These are phyloP conservation scores for Verticillium alfalfae DNA, from an alignment of 2,329 filamentous ascomycete species.

Conservation along the genomic window DNA sequence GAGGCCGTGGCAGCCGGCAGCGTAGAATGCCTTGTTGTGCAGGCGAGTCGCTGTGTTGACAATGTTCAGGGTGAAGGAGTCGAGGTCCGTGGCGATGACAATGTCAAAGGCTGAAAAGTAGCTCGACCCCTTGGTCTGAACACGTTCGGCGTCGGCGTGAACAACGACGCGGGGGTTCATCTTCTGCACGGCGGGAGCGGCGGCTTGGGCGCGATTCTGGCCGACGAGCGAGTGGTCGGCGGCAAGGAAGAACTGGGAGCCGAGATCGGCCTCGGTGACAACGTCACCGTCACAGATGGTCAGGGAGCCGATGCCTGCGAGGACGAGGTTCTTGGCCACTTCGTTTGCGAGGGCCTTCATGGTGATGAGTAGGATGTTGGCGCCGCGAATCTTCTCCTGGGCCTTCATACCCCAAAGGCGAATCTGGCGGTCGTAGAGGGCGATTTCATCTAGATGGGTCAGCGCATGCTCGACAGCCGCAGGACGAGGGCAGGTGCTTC, in stretches of 20 bases:
- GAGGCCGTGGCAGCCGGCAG: slow-evolving; percentile 78
- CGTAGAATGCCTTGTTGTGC: slow-evolving; percentile 78
- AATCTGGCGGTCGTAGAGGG: slow-evolving; percentile 95
- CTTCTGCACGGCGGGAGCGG: slow-evolving; percentile 69
- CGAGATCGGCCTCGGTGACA: slow-evolving; percentile 75
- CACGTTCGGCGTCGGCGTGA: slow-evolving; percentile 61
- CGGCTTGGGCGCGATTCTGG: slow-evolving; percentile 78
- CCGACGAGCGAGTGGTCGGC: slow-evolving; percentile 63
- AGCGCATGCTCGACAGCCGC: neutral
- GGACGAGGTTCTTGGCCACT: slow-evolving; percentile 88
- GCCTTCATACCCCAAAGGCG: slow-evolving; percentile 95
- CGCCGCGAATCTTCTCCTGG: slow-evolving; percentile 84
- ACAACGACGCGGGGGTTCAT: slow-evolving; percentile 87
- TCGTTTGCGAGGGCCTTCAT: slow-evolving; percentile 87
- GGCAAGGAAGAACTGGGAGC: slow-evolving; percentile 75
- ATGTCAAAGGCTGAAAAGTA: slow-evolving; percentile 80
- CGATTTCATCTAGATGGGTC: slow-evolving; percentile 73
- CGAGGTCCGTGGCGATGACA: slow-evolving; percentile 83
- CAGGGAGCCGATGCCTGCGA: slow-evolving; percentile 85
- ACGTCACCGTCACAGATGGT: slow-evolving; percentile 77
- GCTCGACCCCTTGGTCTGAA: slow-evolving; percentile 61
- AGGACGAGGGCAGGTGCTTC: neutral
- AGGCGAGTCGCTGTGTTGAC: slow-evolving; percentile 86
- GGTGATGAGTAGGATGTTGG: slow-evolving; percentile 84
- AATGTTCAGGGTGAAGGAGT: slow-evolving; percentile 65